These are phyloP conservation scores for Myxozyma melibiosi DNA, from an alignment of 805 yeast species.

Conservation along the genomic window DNA sequence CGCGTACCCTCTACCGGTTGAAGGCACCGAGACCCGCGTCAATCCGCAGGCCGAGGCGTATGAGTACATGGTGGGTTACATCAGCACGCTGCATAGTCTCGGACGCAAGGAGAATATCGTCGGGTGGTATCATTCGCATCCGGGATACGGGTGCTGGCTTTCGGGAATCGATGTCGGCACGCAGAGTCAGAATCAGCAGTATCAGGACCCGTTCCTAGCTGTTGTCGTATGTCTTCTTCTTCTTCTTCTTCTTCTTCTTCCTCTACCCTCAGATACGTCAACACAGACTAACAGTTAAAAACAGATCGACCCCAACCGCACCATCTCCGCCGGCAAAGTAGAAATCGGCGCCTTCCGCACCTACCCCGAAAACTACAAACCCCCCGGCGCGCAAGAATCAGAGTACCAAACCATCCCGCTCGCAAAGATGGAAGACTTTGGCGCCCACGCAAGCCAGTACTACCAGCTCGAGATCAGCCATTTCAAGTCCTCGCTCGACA, in stretches of 20 bases:
- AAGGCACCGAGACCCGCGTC: slow-evolving; percentile 94
- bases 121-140: slow-evolving; percentile 98
- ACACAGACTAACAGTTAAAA: background rate
- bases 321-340: slow-evolving; percentile 61
- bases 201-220: slow-evolving; percentile 90
- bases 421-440: slow-evolving; percentile 63
- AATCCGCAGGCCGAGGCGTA: slow-evolving; percentile 93
- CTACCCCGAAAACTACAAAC: slow-evolving; percentile 46
- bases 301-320: slow-evolving; percentile 70
- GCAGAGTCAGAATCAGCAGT: slow-evolving; percentile 78
- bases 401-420: slow-evolving; percentile 46
- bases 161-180: slow-evolving; percentile 93
- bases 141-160: slow-evolving; percentile 96
- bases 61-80: slow-evolving; percentile 88
- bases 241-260: too few species aligned
- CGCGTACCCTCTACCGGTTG: slow-evolving; percentile 85
- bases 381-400: slow-evolving; percentile 27
- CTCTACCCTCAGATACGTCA: too few species aligned
- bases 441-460: slow-evolving; percentile 69
- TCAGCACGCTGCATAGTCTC: slow-evolving; percentile 56
- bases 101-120: slow-evolving; percentile 71
- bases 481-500: slow-evolving; percentile 57
- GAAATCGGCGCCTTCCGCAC: slow-evolving; percentile 92
- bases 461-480: slow-evolving; percentile 66
- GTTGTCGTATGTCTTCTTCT: slow-evolving; percentile 51